Evolutionary conservation across 768 basidiomycete species (phyloP).

Genomic region (Cystofilobasidium bisporidii): DNA sequence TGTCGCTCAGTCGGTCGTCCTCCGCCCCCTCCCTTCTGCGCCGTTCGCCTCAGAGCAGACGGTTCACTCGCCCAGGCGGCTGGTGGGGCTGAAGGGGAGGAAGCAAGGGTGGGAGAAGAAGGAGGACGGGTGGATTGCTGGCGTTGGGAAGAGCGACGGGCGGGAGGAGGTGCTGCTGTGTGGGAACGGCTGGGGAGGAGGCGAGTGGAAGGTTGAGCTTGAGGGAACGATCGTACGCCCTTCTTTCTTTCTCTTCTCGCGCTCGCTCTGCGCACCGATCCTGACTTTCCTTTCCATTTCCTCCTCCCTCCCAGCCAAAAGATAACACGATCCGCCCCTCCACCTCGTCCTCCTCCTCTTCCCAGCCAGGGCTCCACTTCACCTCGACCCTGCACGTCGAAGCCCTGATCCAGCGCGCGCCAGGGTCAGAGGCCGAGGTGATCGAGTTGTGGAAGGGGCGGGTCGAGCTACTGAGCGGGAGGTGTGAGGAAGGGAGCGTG

Average conservation of each 20-base stretch:
- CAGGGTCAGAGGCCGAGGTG: neutral
- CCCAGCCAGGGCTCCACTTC: neutral
- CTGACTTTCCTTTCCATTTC: too few species aligned
- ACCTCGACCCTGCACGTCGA: neutral
- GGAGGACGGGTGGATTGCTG: neutral
- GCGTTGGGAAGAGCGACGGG: neutral
- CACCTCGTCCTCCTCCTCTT: neutral
- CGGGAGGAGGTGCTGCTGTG: neutral
- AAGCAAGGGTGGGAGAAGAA: neutral
- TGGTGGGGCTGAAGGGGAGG: neutral
- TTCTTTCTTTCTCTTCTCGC: too few species aligned
- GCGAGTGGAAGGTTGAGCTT: neutral
- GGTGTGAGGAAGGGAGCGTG: too few species aligned
- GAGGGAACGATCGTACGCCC: neutral
- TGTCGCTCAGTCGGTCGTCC: neutral
- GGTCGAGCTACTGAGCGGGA: too few species aligned
- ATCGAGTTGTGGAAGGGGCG: neutral
- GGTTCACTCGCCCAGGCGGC: neutral
- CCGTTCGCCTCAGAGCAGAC: neutral
- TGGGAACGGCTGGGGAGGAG: neutral
- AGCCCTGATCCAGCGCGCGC: neutral
- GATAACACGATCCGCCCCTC: neutral
- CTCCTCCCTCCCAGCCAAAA: too few species aligned
- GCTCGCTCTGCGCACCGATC: too few species aligned
- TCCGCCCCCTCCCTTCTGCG: too few species aligned